phyloP scores from a whole-genome alignment of 345 rosid genomes.

The Camelina laxa region DNA sequence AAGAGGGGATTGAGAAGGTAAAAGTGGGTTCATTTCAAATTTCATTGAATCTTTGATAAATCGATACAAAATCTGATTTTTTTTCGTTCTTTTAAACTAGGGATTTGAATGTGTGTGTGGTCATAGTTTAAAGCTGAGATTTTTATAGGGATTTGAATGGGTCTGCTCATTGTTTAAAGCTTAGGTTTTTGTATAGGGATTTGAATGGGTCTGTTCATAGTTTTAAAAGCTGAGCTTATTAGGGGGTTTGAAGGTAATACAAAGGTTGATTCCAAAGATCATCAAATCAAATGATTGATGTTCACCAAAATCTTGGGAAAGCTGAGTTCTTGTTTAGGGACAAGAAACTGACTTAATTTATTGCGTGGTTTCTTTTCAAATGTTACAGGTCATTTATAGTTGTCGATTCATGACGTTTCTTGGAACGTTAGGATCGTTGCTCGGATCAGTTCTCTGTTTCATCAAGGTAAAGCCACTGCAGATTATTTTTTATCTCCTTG shows the following conservation, averaged over 20 bases:
- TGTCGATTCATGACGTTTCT: constrained; percentile 79
- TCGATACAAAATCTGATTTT: not conserved
- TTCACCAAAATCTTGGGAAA: too few species aligned
- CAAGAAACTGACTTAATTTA: too few species aligned
- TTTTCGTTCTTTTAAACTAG: not conserved
- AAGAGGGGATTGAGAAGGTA: constrained; percentile 79
- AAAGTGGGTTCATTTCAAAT: not conserved
- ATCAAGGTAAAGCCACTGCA: constrained; percentile 57
- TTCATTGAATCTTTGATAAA: not conserved
- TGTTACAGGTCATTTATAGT: constrained; percentile 62
- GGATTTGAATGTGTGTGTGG: not conserved
- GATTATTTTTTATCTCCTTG: not conserved
- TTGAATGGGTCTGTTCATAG: too few species aligned
- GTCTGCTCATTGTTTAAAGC: too few species aligned
- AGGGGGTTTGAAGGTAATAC: too few species aligned
- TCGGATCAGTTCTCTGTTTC: constrained; percentile 80
- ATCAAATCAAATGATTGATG: too few species aligned
- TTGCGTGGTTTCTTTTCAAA: too few species aligned
- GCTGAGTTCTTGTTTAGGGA: too few species aligned
- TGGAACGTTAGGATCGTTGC: constrained; percentile 73
- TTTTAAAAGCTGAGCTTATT: too few species aligned
- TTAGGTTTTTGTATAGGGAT: too few species aligned
- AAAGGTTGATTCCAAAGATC: too few species aligned
- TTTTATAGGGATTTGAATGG: not conserved
- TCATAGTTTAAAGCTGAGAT: not conserved